Conservation (phyloP, 1,139 yeast species). For the Debaryomyces subglobosus region DNA sequence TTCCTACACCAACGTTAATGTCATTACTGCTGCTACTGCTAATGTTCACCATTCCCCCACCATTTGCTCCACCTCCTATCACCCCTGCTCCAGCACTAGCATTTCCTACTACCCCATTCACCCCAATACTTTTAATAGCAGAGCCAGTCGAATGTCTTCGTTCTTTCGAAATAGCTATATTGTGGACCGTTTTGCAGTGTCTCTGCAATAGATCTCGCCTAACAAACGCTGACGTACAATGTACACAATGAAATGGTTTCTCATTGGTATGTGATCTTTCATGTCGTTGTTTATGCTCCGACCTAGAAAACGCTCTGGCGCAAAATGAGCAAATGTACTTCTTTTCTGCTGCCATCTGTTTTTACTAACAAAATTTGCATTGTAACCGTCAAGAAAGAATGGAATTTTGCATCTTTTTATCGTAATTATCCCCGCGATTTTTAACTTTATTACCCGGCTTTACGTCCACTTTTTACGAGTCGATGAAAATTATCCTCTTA, state of each 20-base stretch:
- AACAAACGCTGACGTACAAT: conserved; percentile 74
- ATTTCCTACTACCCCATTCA: not conserved
- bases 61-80: conserved; percentile 13
- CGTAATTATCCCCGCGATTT: conserved; percentile 1
- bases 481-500: not conserved
- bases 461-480: not conserved
- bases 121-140: not conserved
- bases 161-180: conserved; percentile 20
- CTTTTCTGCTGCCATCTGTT: conserved; percentile 48
- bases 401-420: conserved; percentile 6
- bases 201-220: conserved; percentile 75
- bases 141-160: not conserved
- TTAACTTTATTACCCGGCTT: not conserved
- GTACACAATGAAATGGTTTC: conserved; percentile 75
- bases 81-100: not conserved
- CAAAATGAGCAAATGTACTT: conserved; percentile 81
- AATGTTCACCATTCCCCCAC: not conserved
- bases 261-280: conserved; percentile 85
- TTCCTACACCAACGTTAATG: not conserved
- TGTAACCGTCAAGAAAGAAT: not conserved
- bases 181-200: conserved; percentile 79
- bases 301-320: conserved; percentile 77
- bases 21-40: not conserved
- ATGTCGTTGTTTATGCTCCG: conserved; percentile 82
- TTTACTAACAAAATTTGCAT: not conserved